Evolutionary conservation across 2,329 filamentous ascomycete species (phyloP), one percentile per base, ranked within the genome.

Genomic region (Neocucurbitaria cava): DNA sequence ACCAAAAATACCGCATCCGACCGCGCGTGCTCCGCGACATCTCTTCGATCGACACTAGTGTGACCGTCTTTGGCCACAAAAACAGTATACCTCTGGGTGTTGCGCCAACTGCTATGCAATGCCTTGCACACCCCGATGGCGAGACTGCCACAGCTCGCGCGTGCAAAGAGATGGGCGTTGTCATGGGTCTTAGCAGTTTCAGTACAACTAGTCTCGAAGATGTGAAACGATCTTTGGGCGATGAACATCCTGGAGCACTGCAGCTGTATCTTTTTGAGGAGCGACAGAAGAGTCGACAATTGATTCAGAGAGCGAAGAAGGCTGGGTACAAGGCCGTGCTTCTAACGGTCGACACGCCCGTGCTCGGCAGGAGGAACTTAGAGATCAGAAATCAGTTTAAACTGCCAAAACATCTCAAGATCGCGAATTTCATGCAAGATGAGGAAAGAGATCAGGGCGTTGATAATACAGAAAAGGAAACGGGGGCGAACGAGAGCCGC

Each of bases 191-290:
- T 52, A 72, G 73, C 1, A 77, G 72, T 4, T 70, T 76, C 20
- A 74, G 77, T 1, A 79, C 77, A 10, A 73, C 75, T 39, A 71
- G 76, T 10, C 70, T 81, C 17, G 74, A 78, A 42, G 70, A 71
- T 11, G 77, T 80, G 0, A 83, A 83, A 15, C 81, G 81, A 56
- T 73, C 73, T 1, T 70, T 87, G 1, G 61, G 56, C 0, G 46
- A 62, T 0, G 64, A 71, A 1, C 60, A 65, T 20, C 70, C 72
- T 0, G 59, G 74, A 9, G 76, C 73, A 18, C 61, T 75, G 23
- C 77, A 78, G 30, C 49, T 79, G 1, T 79, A 80, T 49, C 82
- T 84, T 0, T 75, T 77, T 6, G 69, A 72, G 39, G 61, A 68
- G 26, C 50, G 68, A 0, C 57, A 52, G 0, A 41, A 62, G 33